Percentiles rank a stretch among this genome's conserved stretches.
These are phyloP conservation scores for Talaromyces sp. DNA, from an alignment of 2,329 filamentous ascomycete species.

Conservation along the genomic window DNA sequence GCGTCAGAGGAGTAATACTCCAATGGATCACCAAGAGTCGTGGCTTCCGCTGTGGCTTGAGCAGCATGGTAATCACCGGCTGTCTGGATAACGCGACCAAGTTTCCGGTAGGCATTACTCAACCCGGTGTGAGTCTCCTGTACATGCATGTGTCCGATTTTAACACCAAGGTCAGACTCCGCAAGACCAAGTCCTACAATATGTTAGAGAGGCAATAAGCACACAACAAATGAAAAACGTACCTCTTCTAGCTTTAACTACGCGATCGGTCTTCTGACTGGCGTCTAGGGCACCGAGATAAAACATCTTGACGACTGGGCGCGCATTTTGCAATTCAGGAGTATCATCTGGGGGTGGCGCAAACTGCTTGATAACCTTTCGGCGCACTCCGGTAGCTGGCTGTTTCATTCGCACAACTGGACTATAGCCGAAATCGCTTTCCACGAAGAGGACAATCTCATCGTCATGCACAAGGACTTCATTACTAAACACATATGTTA, in stretches of 20 bases:
- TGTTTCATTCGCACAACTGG: constrained; percentile 94
- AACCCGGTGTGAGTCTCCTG: constrained; percentile 89
- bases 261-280: constrained; percentile 92
- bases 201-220: constrained; percentile 3
- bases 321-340: constrained; percentile 83
- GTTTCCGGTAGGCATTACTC: constrained; percentile 85
- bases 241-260: constrained; percentile 92
- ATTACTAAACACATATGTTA: constrained; percentile 88
- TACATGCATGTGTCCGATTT: constrained; percentile 78
- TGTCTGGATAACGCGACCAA: constrained; percentile 88
- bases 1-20: constrained; percentile 94
- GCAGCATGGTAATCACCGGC: constrained; percentile 94
- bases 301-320: constrained; percentile 90
- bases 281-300: constrained; percentile 94
- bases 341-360: constrained; percentile 96
- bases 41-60: constrained; percentile 93
- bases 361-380: constrained; percentile 97
- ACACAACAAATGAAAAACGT: constrained; percentile 28
- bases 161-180: constrained; percentile 90
- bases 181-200: constrained; percentile 76
- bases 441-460: constrained; percentile 97
- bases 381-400: constrained; percentile 88
- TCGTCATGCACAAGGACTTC: constrained; percentile 92
- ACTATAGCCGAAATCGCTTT: constrained; percentile 97
- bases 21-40: constrained; percentile 87